Conservation (phyloP, 306 rosid genomes). For the Cucurbita ficifolia region DNA sequence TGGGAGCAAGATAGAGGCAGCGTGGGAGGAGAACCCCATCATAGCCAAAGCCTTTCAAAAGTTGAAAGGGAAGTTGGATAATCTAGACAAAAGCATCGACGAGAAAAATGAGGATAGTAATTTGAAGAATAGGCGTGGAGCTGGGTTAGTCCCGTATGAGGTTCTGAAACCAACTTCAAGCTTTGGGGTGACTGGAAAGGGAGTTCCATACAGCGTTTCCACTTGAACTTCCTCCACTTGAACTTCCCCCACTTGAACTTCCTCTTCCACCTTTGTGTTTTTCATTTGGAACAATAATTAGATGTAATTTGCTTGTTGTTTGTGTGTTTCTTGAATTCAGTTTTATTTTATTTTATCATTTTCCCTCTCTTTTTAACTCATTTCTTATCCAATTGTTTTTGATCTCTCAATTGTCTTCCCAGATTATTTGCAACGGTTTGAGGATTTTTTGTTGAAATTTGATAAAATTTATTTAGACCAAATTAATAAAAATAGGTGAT, state of each 20-base stretch:
- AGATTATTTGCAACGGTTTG: too few relatives aligned
- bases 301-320: too few relatives aligned
- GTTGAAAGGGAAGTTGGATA: slow-evolving; percentile 27
- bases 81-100: slow-evolving; percentile 34
- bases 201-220: slow-evolving; percentile 74
- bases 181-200: slow-evolving; percentile 53
- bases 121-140: slow-evolving; percentile 61
- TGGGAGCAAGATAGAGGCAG: slow-evolving; percentile 39
- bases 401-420: too few relatives aligned
- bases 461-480: too few relatives aligned
- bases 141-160: slow-evolving; percentile 57
- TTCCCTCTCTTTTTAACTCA: too few relatives aligned
- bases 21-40: slow-evolving; percentile 42
- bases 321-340: too few relatives aligned
- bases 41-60: slow-evolving; percentile 33
- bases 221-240: slow-evolving; percentile 19
- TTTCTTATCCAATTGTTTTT: too few relatives aligned
- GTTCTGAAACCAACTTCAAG: slow-evolving; percentile 61
- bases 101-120: slow-evolving; percentile 24
- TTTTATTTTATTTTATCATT: too few relatives aligned
- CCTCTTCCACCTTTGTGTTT: too few relatives aligned
- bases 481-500: too few relatives aligned
- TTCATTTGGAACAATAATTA: too few relatives aligned
- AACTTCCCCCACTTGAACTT: slow-evolving; percentile 20
- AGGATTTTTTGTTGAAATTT: too few relatives aligned